Evolutionary conservation across 306 rosid genomes (phyloP), one percentile per base, ranked within the genome.

Genomic region (Cucurbita pepo): DNA sequence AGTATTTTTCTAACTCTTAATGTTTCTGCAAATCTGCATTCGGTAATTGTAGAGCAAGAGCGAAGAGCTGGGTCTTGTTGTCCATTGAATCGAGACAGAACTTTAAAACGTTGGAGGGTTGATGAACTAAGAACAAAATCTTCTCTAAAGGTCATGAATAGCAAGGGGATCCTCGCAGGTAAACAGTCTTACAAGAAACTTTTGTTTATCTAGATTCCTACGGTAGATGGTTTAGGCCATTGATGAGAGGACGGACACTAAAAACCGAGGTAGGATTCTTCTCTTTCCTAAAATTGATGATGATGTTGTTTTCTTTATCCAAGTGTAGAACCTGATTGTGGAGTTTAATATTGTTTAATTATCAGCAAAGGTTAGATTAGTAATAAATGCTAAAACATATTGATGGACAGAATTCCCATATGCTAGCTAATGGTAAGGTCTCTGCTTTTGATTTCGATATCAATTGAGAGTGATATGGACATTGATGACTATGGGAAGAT

Each of bases 351-450:
- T 79, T 85, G 85, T 82, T 50, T 84, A 57, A 82, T 84, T 67
- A 67, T 83, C 86, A 85, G 87, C 85, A 83, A 83, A 81, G 83
- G 89, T 85, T 89, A 81, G 82, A 80, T 80, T 87, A 83, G 84
- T 80, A 91, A 88, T 91, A 88, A 91, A 91, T 87, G 73, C 56
- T 11, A 47, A 47, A 67, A 47, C 25, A 22, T 5, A 22, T 47
- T 44, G 41, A 22, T 67, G 19, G 19, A 47, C 56, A 44, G 40
- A 25, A 45, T 67, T 67, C 19, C 21, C 73, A 65, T 47, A 47
- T 67, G 72, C 72, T 67, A 47, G 21, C 56, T 66, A 47, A 67
- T 25, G 73, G 73, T 47, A 47, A 21, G 44, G 55, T 22, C 21
- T 21, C 71, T 69, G 22, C 58, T 47, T 45, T 67, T 57, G 60